A percentile compares a stretch with the other conserved stretches of the same genome.
Conservation (phyloP, 2,329 filamentous ascomycete genomes). For the Cladorrhinum sp. region DNA sequence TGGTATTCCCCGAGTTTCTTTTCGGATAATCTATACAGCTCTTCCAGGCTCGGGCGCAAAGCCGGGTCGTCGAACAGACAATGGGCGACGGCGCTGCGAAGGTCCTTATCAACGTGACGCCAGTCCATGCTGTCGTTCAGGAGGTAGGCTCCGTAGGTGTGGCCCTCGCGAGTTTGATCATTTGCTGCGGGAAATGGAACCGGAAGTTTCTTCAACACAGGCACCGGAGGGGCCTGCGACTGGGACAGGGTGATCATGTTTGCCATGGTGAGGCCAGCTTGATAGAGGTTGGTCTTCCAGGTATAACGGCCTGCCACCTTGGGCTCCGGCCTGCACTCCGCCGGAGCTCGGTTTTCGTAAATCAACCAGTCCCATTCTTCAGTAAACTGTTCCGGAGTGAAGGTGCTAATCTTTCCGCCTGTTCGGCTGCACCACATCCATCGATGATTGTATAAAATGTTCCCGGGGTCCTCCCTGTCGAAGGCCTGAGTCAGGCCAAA, state of each 20-base stretch:
- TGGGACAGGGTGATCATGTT: background rate
- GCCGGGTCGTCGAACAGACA: background rate
- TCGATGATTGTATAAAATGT: background rate
- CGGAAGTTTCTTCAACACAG: background rate
- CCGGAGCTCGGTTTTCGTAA: background rate
- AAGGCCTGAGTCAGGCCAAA: background rate
- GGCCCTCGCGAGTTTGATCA: background rate
- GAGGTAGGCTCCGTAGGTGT: background rate
- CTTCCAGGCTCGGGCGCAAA: background rate
- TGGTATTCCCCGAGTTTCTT: background rate
- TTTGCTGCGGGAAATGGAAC: background rate
- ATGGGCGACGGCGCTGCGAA: background rate
- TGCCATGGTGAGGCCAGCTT: background rate
- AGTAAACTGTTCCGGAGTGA: background rate
- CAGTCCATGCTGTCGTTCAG: background rate
- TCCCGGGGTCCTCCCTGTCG: background rate
- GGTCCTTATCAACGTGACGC: background rate
- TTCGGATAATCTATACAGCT: background rate
- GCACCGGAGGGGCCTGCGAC: background rate
- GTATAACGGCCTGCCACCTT: background rate
- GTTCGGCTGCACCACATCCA: background rate
- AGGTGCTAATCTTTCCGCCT: background rate
- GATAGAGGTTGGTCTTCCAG: background rate
- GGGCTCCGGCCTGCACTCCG: background rate
- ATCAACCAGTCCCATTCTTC: background rate